phyloP scores from a whole-genome alignment of 306 rosid species.

The Cicer cuneatum region DNA sequence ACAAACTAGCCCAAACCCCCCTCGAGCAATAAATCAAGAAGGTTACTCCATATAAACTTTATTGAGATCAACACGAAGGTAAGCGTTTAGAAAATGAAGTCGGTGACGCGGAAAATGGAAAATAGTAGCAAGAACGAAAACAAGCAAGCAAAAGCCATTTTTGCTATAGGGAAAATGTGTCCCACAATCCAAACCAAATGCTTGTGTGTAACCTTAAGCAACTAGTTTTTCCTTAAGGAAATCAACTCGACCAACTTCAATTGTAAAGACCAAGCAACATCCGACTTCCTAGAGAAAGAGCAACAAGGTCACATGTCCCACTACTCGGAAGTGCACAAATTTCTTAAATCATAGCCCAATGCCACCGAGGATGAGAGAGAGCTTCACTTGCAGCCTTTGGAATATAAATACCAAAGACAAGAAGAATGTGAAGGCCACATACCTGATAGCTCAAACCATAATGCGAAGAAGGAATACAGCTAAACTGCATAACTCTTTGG shows the following conservation, averaged over 20 bases:
- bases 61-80: background rate
- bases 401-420: background rate
- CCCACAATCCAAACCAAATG: background rate
- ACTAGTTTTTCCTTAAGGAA: background rate
- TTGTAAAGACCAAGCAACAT: background rate
- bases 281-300: background rate
- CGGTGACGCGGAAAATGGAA: background rate
- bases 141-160: background rate
- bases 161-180: background rate
- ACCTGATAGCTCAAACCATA: background rate
- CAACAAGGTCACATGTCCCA: background rate
- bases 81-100: background rate
- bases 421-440: background rate
- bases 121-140: background rate
- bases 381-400: background rate
- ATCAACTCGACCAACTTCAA: background rate
- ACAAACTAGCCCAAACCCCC: background rate
- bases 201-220: background rate
- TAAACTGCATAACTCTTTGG: background rate
- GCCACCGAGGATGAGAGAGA: background rate
- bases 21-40: background rate
- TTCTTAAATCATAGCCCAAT: background rate
- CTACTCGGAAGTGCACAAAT: background rate
- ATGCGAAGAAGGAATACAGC: background rate
- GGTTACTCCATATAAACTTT: conserved; percentile 5